Evolutionary conservation across 2,329 filamentous ascomycete genomes (phyloP).

Genomic region (Phoma sp.): DNA sequence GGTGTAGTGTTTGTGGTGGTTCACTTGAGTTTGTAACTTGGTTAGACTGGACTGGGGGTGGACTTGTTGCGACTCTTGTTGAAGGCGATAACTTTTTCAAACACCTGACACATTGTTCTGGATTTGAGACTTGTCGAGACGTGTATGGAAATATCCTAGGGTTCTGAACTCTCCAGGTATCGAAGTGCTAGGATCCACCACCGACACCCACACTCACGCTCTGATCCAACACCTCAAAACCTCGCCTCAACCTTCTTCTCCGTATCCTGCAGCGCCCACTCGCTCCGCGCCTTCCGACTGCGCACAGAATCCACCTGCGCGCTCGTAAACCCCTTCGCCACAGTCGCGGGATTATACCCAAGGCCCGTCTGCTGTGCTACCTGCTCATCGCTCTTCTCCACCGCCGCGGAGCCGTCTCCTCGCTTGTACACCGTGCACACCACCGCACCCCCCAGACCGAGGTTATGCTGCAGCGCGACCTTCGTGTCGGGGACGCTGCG

Average conservation of each 20-base stretch:
- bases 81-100: too few relatives aligned
- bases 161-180: too few relatives aligned
- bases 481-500: slow-evolving; percentile 71
- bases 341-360: slow-evolving; percentile 90
- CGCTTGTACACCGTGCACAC: slow-evolving; percentile 90
- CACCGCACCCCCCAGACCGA: slow-evolving; percentile 87
- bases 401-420: slow-evolving; percentile 73
- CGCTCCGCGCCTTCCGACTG: slow-evolving; percentile 69
- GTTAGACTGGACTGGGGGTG: too few relatives aligned
- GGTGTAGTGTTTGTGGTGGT: too few relatives aligned
- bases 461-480: slow-evolving; percentile 86
- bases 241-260: slow-evolving; percentile 75
- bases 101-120: too few relatives aligned
- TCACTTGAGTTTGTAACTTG: too few relatives aligned
- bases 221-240: slow-evolving; percentile 54
- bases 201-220: background rate
- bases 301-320: slow-evolving; percentile 73
- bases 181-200: background rate
- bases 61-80: too few relatives aligned
- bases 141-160: too few relatives aligned
- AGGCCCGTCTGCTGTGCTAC: slow-evolving; percentile 72
- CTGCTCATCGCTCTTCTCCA: slow-evolving; percentile 64
- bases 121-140: too few relatives aligned
- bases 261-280: slow-evolving; percentile 81
- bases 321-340: slow-evolving; percentile 85